Evolutionary conservation across 2,329 filamentous ascomycete species (phyloP).

Genomic region (Aspergillus pseudotamarii): DNA sequence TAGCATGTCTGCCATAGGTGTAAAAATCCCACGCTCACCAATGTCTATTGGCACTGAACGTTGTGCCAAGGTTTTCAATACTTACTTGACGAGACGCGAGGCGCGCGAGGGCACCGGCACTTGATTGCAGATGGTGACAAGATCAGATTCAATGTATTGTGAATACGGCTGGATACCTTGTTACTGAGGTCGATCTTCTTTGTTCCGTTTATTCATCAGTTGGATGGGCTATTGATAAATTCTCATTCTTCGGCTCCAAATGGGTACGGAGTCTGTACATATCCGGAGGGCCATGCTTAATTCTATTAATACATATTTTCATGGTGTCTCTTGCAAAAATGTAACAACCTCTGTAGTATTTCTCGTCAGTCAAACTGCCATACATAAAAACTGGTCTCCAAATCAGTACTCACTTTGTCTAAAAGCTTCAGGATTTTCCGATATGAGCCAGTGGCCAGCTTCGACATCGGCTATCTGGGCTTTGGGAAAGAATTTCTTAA

Average conservation of each 20-base stretch:
- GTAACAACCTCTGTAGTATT: conserved; percentile 33
- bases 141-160: neutral
- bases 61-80: neutral
- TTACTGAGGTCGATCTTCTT: neutral
- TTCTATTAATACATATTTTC: neutral
- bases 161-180: neutral
- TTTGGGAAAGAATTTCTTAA: conserved; percentile 46
- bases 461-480: conserved; percentile 45
- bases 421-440: conserved; percentile 49
- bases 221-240: neutral
- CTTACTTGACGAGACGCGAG: neutral
- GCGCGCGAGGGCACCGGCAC: neutral
- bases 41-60: neutral
- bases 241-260: neutral
- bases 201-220: neutral
- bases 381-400: conserved; percentile 5
- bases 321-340: conserved; percentile 31
- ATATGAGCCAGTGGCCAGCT: conserved; percentile 49
- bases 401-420: conserved; percentile 34
- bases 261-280: neutral
- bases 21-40: neutral
- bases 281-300: neutral
- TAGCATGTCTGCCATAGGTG: neutral
- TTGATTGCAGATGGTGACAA: neutral
- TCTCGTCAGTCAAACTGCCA: neutral